Base-by-base conservation (phyloP, 225 moss, liverwort and hornwort species). In the Pleurozium schreberi region DNA sequence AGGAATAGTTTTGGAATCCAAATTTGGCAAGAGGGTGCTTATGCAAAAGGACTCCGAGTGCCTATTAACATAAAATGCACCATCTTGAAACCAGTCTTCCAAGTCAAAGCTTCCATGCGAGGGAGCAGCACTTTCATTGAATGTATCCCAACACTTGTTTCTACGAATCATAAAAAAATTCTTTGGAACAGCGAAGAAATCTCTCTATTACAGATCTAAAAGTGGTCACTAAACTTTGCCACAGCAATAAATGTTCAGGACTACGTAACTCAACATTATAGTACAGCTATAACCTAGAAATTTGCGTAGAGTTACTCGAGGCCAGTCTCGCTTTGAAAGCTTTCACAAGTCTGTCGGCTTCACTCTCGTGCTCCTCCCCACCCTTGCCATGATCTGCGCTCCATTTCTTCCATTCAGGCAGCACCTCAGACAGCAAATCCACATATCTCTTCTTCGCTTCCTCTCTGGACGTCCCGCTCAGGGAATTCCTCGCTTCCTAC, bases 321-420 rank as follows among this genome's bases (percentile, higher is more conserved):
- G 53, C 36, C 87, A 92, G 27, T 61, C 92, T 92, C 49, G 89
- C 92, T 82, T 88, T 91, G 84, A 98, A 98, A 14, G 91, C 93
- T 91, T 86, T 93, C 84, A 98, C 90, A 42, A 98, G 96, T 31
- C 91, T 93, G 64, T 95, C 94, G 21, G 97, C 96, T 79, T 96
- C 95, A 86, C 96, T 97, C 89, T 95, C 93, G 36, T 91, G 84
- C 77, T 88, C 93, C 79, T 93, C 94, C 40, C 80, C 91, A 64
- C 52, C 73, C 66, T 87, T 91, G 64, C 85, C 95, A 65, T 96
- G 91, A 55, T 93, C 88, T 82, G 89, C 89, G 75, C 92, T 94
- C 98, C 98, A 98, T 43, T 88, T 84, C 92, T 93, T 95, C 98
- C 98, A 98, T 73, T 95, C 92, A 5, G 97, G 97, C 27, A 96